Evolutionary conservation across 306 rosid genomes (phyloP), one percentile per base, ranked within the genome.

Genomic region (Trifolium repens): DNA sequence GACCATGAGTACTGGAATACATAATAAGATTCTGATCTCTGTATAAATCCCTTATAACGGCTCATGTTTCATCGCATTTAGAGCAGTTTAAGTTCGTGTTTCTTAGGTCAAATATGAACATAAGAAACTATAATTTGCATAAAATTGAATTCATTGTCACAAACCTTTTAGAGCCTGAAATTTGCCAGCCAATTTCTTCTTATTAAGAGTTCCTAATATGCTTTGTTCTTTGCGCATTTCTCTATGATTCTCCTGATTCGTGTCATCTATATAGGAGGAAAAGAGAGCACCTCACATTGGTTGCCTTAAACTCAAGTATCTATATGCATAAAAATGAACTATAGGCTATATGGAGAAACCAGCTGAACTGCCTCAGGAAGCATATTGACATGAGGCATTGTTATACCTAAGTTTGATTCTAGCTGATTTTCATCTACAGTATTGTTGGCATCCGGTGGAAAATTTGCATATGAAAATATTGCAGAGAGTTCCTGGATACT

Each of bases 141-240:
- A 64, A 43, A 58, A 65, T 13, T n/a, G 54, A 54, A 64, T 27
- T 59, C 19, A 19, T 50, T 49, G 50, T 47, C 58, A 74, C 84
- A 66, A 55, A 91, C 98, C 97, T 88, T 94, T 94, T 5, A 94
- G 61, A 77, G 90, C 91, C 73, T 82, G 80, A 81, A 91, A 85
- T 37, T 69, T 91, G 78, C 87, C 89, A 50, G 96, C 79, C 80
- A 90, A 61, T 39, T 90, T 94, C 76, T 88, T 89, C 82, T 86
- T 94, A 77, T 89, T 90, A 14, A 90, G 85, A 79, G 87, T 81
- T 71, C 83, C 83, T 69, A 91, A 77, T 84, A 91, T 81, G 66
- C 80, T 90, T 78, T 86, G 91, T 66, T 87, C 93, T 82, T 91
- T 90, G 8, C 85, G 91, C 65, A 80, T 89, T 76, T 88, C 96